phyloP scores from a whole-genome alignment of 2,329 filamentous ascomycete species.

The Harringtonia lauricola region DNA sequence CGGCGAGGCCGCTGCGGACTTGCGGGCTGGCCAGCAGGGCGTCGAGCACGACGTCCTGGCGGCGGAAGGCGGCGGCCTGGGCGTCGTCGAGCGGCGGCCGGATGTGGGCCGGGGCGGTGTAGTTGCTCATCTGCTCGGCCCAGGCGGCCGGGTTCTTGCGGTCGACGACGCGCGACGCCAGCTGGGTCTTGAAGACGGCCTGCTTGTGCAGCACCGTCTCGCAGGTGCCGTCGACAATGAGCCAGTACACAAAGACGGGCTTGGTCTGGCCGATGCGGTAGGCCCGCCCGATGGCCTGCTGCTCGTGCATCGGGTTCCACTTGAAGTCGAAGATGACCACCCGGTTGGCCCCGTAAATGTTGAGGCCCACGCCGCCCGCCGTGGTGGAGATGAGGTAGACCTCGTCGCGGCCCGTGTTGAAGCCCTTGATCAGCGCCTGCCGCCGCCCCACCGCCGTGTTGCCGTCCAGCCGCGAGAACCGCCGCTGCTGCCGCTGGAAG shows the following conservation, averaged over 20 bases:
- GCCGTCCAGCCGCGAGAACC: constrained; percentile 56
- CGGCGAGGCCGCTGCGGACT: constrained; percentile 33
- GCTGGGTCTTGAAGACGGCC: constrained; percentile 70
- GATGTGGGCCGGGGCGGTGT: constrained; percentile 47
- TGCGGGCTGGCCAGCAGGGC: constrained; percentile 23
- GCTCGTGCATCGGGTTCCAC: constrained; percentile 72
- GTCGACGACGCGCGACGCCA: constrained; percentile 72
- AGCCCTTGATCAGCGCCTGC: constrained; percentile 52
- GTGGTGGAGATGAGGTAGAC: constrained; percentile 75
- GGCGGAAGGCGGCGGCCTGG: constrained; percentile 30
- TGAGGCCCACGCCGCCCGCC: constrained; percentile 74
- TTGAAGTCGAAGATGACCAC: constrained; percentile 78
- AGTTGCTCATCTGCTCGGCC: constrained; percentile 44
- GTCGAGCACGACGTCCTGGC: constrained; percentile 54
- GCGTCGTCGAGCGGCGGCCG: constrained; percentile 39
- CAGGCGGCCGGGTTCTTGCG: constrained; percentile 64
- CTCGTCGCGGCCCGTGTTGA: constrained; percentile 47
- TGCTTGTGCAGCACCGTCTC: constrained; percentile 65
- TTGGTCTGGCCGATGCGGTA: constrained; percentile 80
- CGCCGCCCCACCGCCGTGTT: constrained; percentile 42
- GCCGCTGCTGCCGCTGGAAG: constrained; percentile 36
- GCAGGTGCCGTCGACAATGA: constrained; percentile 68
- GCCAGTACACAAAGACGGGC: constrained; percentile 73
- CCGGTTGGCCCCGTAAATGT: constrained; percentile 73
- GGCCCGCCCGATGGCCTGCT: constrained; percentile 76